These are phyloP conservation scores for Ensete glaucum DNA, from an alignment of 176 grass and related monocot species.

Conservation along the genomic window DNA sequence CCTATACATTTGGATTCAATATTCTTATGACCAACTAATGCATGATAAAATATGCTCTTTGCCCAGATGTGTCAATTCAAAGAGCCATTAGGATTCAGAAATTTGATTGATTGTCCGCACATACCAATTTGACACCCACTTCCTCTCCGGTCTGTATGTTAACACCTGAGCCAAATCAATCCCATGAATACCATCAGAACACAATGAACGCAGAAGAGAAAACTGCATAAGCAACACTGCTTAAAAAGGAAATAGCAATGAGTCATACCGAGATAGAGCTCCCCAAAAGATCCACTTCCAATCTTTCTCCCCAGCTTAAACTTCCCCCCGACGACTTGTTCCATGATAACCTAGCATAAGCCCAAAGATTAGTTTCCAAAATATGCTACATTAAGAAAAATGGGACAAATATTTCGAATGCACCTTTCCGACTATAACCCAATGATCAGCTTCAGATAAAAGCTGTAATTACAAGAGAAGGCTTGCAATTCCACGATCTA, in stretches of 20 bases:
- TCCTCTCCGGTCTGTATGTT: conserved; percentile 49
- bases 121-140: conserved; percentile 52
- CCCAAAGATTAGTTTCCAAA: neutral
- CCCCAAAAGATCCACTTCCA: conserved; percentile 90
- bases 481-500: neutral
- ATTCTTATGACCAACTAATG: neutral
- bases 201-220: conserved; percentile 1
- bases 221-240: neutral
- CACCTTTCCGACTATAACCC: neutral
- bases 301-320: conserved; percentile 97
- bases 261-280: conserved; percentile 68
- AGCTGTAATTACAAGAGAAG: neutral
- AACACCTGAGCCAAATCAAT: conserved; percentile 30
- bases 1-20: neutral
- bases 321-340: conserved; percentile 71
- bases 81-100: neutral
- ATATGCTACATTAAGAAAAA: neutral
- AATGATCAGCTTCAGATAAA: neutral
- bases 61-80: neutral
- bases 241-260: neutral
- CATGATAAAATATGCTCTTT: neutral
- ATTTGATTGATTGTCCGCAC: conserved; percentile 6
- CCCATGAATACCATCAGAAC: neutral
- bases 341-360: conserved; percentile 39
- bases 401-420: neutral